phyloP scores from a whole-genome alignment of 2,329 filamentous ascomycete genomes.

The Diaporthe sp. region DNA sequence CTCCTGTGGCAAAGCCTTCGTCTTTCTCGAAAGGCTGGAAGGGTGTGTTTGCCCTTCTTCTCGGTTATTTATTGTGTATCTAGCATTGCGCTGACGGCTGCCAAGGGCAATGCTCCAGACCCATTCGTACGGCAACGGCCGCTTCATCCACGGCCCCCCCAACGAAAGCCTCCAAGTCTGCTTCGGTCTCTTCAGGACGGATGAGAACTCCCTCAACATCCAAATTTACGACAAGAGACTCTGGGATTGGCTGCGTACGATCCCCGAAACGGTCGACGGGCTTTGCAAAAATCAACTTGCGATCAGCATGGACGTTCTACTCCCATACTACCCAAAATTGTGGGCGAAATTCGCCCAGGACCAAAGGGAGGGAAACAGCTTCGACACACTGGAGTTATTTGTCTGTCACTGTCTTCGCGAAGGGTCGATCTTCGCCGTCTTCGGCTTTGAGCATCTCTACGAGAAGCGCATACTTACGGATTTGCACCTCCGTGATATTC shows the following conservation, averaged over 20 bases:
- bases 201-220: no score
- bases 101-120: no score
- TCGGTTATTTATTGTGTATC: no score
- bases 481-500: background rate
- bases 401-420: background rate
- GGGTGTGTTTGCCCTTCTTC: no score
- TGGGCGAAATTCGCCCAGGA: background rate
- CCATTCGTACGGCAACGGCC: no score
- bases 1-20: no score
- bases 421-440: background rate
- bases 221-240: background rate
- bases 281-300: background rate
- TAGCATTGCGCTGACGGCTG: no score
- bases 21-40: no score
- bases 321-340: background rate
- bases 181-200: no score
- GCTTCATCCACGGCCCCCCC: no score
- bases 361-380: accelerated
- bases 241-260: background rate
- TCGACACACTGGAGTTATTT: background rate
- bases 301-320: background rate
- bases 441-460: background rate
- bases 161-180: no score
- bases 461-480: background rate
- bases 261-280: background rate